Conservation (phyloP, 768 basidiomycete genomes). For the Tulasnella calospora region DNA sequence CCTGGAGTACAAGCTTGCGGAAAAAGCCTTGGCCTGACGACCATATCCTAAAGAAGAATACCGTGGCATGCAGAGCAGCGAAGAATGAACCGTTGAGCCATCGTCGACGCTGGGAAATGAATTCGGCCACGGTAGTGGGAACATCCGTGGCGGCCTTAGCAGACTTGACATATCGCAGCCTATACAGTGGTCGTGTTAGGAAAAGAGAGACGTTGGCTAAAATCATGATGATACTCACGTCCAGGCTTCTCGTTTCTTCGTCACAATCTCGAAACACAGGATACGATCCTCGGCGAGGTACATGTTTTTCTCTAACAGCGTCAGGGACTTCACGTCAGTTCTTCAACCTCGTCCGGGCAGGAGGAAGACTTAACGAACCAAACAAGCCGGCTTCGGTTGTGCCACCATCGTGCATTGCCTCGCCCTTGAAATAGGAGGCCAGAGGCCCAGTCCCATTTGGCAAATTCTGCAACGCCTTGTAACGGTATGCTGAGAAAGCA, state of each 20-base stretch:
- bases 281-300: slow-evolving; percentile 42
- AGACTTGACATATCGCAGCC: slow-evolving; percentile 83
- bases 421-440: slow-evolving; percentile 44
- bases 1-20: slow-evolving; percentile 70
- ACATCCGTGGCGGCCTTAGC: slow-evolving; percentile 97
- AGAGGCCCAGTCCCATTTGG: slow-evolving; percentile 41
- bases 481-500: slow-evolving; percentile 39
- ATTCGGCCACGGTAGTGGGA: slow-evolving; percentile 83
- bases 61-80: slow-evolving; percentile 86
- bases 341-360: neutral
- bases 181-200: slow-evolving; percentile 33
- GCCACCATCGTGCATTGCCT: slow-evolving; percentile 55
- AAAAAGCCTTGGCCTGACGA: slow-evolving; percentile 84
- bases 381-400: slow-evolving; percentile 59
- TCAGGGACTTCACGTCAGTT: neutral
- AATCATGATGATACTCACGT: slow-evolving; percentile 47
- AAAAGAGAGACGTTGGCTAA: neutral
- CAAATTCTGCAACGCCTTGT: slow-evolving; percentile 41
- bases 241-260: slow-evolving; percentile 81
- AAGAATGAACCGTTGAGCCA: slow-evolving; percentile 89
- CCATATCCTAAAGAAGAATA: slow-evolving; percentile 86
- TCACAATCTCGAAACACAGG: slow-evolving; percentile 88
- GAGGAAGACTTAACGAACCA: neutral
- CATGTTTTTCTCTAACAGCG: slow-evolving; percentile 38
- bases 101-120: slow-evolving; percentile 88